phyloP scores from a whole-genome alignment of 768 basidiomycete species.

The Calocybe gangraenosa region DNA sequence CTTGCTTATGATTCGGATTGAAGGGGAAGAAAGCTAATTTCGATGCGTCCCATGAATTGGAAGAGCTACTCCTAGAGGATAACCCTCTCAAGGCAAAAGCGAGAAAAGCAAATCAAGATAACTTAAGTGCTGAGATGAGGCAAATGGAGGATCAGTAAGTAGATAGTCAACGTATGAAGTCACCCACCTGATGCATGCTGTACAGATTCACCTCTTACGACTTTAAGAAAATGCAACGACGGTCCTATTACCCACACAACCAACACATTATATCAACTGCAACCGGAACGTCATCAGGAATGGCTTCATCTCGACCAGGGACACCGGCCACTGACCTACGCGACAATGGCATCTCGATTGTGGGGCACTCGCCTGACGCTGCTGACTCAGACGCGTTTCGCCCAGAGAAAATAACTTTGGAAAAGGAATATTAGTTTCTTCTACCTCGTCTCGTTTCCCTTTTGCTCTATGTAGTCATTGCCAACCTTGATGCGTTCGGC shows the following conservation, averaged over 20 bases:
- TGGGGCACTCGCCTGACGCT: conserved; percentile 36
- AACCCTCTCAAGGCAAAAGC: conserved; percentile 95
- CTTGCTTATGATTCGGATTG: background rate
- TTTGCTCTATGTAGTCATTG: background rate
- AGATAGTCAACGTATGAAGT: no score
- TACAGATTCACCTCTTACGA: conserved; percentile 92
- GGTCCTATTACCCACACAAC: conserved; percentile 87
- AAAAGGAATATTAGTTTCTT: conserved; percentile 48
- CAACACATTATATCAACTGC: conserved; percentile 71
- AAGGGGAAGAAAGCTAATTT: conserved; percentile 99
- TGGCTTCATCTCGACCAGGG: conserved; percentile 67
- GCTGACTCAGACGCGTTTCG: conserved; percentile 33
- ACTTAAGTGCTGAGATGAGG: conserved; percentile 86
- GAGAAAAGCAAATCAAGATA: conserved; percentile 87
- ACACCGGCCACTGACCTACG: conserved; percentile 59
- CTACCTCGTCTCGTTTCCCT: conserved; percentile 2
- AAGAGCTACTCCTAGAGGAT: conserved; percentile 93
- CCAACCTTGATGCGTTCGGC: conserved; percentile 2
- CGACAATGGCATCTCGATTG: conserved; percentile 38
- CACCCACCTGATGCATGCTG: no score
- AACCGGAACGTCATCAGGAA: conserved; percentile 68
- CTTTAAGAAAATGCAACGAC: conserved; percentile 86
- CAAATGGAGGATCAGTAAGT: conserved; percentile 98
- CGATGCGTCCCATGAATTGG: conserved; percentile 96
- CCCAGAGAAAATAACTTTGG: conserved; percentile 37